Evolutionary conservation across 768 basidiomycete species (phyloP), one percentile per base, ranked within the genome.

Genomic region (Tremella mesenterica): DNA sequence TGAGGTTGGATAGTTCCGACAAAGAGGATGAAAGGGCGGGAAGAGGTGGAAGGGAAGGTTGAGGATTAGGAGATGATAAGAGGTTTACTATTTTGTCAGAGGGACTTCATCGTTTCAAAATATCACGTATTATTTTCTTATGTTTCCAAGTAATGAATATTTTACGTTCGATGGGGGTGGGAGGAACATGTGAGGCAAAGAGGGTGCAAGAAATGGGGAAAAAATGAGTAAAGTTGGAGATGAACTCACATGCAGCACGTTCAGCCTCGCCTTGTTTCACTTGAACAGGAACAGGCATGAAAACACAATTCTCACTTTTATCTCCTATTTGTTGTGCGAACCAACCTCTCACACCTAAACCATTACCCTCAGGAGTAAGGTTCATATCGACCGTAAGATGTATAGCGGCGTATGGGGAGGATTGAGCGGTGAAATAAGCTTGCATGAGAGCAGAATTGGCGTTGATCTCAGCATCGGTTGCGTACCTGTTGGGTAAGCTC

Each of bases 381-480:
- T 87, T 85, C 8, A 91, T 92, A 74, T 93, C 88, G 31, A 97
- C 77, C 4, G 90, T 84, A 50, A 97, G 78, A 72, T 96, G 91
- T 44, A 97, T 81, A 2, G 93, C 90, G 28, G 84, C 88, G 71
- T 85, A 82, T 2, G 90, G 87, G 0, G 82, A 78, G 4, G 88
- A 89, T 74, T 96, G 90, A 79, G 87, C 84, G 34, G 87, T 83
- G 75, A 95, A 97, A 77, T 95, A 95, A 75, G 92, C 90, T 79
- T 96, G 93, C 69, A 97, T 92, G 61, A 97, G 81, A 10, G 93
- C 90, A 25, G 92, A 92, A 76, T 90, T 92, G 6, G 88, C 88
- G 76, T 92, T 92, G 52, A 96, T 79, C 60, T 82, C 82, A 12
- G 87, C 85, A 54, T 88, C 87, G 1, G 93, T 95, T 21, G 90